Evolutionary conservation across 805 yeast species (phyloP).

Genomic region (Yarrowia divulgata): DNA sequence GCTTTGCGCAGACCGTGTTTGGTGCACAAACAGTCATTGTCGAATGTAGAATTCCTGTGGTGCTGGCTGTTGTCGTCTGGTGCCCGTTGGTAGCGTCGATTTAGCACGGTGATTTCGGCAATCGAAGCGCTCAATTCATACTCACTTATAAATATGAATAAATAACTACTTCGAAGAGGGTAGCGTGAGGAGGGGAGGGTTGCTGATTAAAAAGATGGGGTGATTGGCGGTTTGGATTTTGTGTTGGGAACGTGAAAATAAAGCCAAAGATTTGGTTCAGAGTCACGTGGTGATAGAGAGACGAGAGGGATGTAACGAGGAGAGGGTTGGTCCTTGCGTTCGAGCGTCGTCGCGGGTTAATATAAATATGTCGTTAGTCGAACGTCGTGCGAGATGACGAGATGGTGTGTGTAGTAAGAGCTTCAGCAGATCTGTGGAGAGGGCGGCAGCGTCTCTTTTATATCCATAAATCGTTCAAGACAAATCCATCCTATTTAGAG

Average conservation of each 20-base stretch:
- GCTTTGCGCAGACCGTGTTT: neutral
- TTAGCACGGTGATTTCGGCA: neutral
- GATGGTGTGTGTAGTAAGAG: neutral
- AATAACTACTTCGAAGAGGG: conserved; percentile 30
- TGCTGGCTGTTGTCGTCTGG: neutral
- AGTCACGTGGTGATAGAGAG: conserved; percentile 32
- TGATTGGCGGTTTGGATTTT: conserved; percentile 32
- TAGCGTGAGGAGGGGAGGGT: conserved; percentile 14
- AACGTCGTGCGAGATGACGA: neutral
- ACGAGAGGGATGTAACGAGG: too few relatives aligned
- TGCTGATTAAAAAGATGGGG: conserved; percentile 34
- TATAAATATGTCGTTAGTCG: conserved; percentile 30
- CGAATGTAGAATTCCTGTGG: too few relatives aligned
- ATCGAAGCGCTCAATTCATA: conserved; percentile 5
- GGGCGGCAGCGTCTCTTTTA: conserved; percentile 23
- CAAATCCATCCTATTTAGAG: neutral
- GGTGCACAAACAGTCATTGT: neutral
- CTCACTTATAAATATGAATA: conserved; percentile 37
- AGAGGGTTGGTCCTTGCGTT: neutral
- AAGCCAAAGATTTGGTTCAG: conserved; percentile 32
- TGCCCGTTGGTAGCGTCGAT: conserved; percentile 1
- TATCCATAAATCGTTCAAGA: neutral
- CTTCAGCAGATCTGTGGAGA: neutral
- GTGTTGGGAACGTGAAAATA: conserved; percentile 39
- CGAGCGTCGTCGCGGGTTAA: neutral